These are phyloP conservation scores for Chaetomiaceae sp. DNA, from an alignment of 2,329 filamentous ascomycete genomes.

Conservation along the genomic window DNA sequence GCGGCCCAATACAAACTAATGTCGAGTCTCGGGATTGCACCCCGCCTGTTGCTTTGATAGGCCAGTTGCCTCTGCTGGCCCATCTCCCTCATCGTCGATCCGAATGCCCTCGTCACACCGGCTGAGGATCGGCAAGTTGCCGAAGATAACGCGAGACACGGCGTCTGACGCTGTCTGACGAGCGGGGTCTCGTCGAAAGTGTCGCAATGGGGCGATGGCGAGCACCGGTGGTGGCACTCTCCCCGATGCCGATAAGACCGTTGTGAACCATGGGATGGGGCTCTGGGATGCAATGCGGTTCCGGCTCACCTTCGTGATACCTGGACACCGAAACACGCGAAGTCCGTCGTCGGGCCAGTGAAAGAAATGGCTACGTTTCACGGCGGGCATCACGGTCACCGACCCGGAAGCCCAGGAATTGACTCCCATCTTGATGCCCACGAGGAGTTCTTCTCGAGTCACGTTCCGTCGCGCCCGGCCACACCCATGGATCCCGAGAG, in stretches of 20 bases:
- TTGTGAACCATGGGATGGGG: no score
- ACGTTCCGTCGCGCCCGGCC: slow-evolving; percentile 18
- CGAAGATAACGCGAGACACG: neutral
- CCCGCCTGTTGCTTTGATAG: neutral
- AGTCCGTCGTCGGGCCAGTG: neutral
- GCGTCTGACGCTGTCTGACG: neutral
- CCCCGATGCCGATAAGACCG: neutral
- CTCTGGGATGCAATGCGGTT: neutral
- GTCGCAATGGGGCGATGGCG: neutral
- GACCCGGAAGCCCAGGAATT: neutral
- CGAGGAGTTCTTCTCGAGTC: slow-evolving; percentile 22
- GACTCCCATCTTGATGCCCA: slow-evolving; percentile 8
- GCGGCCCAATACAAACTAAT: neutral
- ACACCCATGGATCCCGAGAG: slow-evolving; percentile 16
- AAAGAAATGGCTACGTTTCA: slow-evolving; percentile 25
- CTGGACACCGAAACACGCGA: neutral
- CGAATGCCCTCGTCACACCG: neutral
- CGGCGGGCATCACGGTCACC: slow-evolving; percentile 4
- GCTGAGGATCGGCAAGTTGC: neutral
- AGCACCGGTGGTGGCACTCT: neutral
- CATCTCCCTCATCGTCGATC: neutral
- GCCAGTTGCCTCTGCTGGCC: neutral
- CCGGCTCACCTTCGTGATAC: neutral
- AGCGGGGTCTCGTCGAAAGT: neutral
- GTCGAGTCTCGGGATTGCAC: neutral